A percentile compares a stretch with the other conserved stretches of the same genome.
These are phyloP conservation scores for Malassezia cuniculi DNA, from an alignment of 1,284 basidiomycete genomes.

Conservation along the genomic window DNA sequence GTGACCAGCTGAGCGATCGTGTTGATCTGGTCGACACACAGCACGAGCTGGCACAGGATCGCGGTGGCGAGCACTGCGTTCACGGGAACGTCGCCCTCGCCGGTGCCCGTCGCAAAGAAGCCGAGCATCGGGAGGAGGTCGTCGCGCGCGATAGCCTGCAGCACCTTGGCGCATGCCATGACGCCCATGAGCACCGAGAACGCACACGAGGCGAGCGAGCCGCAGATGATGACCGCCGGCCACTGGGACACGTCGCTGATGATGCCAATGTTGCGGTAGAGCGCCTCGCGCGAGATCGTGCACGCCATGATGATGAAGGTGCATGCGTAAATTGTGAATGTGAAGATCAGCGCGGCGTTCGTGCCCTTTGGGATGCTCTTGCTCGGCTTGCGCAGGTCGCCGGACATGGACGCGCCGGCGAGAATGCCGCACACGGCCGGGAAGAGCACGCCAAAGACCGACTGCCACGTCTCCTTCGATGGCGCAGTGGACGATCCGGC, in stretches of 20 bases:
- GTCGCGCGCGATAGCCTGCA: conserved; percentile 43
- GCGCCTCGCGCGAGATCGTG: conserved; percentile 37
- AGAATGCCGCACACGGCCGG: conserved; percentile 42
- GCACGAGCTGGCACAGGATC: conserved; percentile 33
- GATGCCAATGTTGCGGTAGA: conserved; percentile 40
- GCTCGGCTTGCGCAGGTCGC: conserved; percentile 43
- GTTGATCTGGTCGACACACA: conserved; percentile 43
- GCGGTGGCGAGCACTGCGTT: conserved; percentile 38
- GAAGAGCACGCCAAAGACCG: conserved; percentile 43
- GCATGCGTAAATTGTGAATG: conserved; percentile 34
- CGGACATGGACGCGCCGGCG: conserved; percentile 43
- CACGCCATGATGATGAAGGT: conserved; percentile 37
- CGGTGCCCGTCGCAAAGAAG: conserved; percentile 40
- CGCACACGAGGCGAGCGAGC: conserved; percentile 38
- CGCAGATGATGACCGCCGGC: conserved; percentile 38
- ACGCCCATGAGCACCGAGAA: conserved; percentile 44
- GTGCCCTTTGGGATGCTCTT: conserved; percentile 45
- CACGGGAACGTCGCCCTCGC: conserved; percentile 36
- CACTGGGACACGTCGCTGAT: conserved; percentile 37
- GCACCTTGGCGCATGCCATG: conserved; percentile 41
- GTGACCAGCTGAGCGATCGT: conserved; percentile 43
- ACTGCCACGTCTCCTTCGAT: conserved; percentile 31
- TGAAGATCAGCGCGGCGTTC: conserved; percentile 40
- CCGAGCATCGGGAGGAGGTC: conserved; percentile 36
- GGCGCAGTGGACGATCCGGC: conserved; percentile 31